A percentile compares a stretch with the other conserved stretches of the same genome.
Evolutionary conservation across 345 rosid genomes (phyloP).

Genomic region (Boechera divaricarpa): DNA sequence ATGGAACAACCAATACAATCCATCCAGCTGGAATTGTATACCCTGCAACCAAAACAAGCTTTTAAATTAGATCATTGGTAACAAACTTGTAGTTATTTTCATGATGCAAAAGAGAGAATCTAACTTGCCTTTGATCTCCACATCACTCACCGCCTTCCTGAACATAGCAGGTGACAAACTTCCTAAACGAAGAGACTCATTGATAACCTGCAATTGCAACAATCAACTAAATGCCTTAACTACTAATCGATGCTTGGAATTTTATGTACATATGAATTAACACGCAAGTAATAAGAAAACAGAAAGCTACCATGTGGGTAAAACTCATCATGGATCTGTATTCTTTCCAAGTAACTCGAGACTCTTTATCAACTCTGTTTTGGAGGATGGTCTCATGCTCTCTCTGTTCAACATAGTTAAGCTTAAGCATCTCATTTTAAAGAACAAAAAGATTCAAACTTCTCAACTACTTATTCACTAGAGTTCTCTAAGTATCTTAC

Average conservation of each 20-base stretch:
- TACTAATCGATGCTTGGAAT: not conserved
- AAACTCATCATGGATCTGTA: constrained; percentile 47
- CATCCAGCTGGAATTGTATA: constrained; percentile 56
- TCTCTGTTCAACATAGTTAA: constrained; percentile 40
- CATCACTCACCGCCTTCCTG: constrained; percentile 49
- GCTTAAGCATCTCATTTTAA: not conserved
- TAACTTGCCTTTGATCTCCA: constrained; percentile 46
- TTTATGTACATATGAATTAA: not conserved
- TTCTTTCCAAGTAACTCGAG: constrained; percentile 44
- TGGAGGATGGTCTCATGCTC: constrained; percentile 48
- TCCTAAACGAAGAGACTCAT: constrained; percentile 54
- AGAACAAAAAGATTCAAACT: not conserved
- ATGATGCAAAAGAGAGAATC: not conserved
- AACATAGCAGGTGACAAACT: constrained; percentile 48
- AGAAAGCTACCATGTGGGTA: constrained; percentile 42
- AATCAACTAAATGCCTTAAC: not conserved
- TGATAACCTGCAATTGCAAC: constrained; percentile 47
- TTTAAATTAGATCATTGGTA: not conserved
- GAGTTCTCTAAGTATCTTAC: constrained; percentile 5
- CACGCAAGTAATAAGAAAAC: not conserved
- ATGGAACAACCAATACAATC: constrained; percentile 46
- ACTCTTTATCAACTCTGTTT: constrained; percentile 33
- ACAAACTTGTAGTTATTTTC: not conserved
- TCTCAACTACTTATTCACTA: not conserved
- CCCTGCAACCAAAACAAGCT: constrained; percentile 35